Percentiles rank a stretch among this genome's conserved stretches.
Evolutionary conservation across 257 asterid species (phyloP).

Genomic region (Gynochthodes officinalis): DNA sequence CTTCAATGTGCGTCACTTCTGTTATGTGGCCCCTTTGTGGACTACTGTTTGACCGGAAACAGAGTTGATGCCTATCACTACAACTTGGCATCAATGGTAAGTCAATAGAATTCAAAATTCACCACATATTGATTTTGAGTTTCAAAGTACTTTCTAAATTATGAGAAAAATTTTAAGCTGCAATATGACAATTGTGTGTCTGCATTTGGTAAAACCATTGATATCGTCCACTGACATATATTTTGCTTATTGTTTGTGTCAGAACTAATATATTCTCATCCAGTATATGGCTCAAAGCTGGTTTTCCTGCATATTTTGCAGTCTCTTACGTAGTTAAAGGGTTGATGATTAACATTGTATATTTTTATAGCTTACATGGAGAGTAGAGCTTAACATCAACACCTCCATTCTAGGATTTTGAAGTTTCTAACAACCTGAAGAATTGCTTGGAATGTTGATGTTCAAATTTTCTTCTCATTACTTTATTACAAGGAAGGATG

Average conservation of each 20-base stretch:
- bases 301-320: background rate
- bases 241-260: background rate
- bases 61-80: conserved; percentile 59
- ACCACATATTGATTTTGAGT: background rate
- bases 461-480: background rate
- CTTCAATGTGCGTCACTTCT: conserved; percentile 73
- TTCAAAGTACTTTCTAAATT: background rate
- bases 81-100: conserved; percentile 48
- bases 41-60: conserved; percentile 63
- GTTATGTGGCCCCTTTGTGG: conserved; percentile 58
- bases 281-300: background rate
- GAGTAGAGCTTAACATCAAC: background rate
- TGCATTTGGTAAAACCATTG: conserved; percentile 5
- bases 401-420: background rate
- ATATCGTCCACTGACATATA: too few species aligned
- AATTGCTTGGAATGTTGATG: background rate
- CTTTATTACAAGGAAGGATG: too few species aligned
- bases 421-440: background rate
- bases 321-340: background rate
- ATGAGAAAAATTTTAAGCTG: background rate
- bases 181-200: background rate
- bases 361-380: background rate
- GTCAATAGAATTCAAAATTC: conserved; percentile 2
- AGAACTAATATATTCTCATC: background rate
- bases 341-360: background rate